These are phyloP conservation scores for Isoetes taiwanensis DNA, from an alignment of 75 land plant species.

Conservation along the genomic window DNA sequence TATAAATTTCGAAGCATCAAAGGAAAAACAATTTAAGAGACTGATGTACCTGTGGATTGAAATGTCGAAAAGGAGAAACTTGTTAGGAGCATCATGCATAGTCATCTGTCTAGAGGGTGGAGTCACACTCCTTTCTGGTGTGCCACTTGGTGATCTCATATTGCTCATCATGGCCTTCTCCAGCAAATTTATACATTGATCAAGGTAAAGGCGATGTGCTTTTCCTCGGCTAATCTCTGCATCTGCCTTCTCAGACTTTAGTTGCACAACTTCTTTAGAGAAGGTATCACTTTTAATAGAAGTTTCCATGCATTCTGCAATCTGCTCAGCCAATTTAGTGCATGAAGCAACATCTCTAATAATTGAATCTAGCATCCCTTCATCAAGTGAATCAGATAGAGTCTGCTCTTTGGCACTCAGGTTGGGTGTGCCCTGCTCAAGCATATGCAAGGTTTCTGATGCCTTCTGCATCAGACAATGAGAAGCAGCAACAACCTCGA, in stretches of 20 bases:
- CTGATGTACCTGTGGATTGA: no score
- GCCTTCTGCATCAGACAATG: conserved; percentile 13
- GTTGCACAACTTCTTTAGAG: conserved; percentile 15
- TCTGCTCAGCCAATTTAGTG: conserved; percentile 21
- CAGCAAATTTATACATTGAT: conserved; percentile 27
- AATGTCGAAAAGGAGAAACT: no score
- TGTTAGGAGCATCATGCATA: no score
- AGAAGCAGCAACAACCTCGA: not conserved
- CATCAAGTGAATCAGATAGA: conserved; percentile 19
- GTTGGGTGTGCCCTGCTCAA: conserved; percentile 8
- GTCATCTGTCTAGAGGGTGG: no score
- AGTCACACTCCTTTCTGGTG: no score
- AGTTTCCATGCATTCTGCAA: conserved; percentile 22
- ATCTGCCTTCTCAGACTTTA: conserved; percentile 12
- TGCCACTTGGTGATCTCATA: no score
- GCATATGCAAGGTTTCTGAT: conserved; percentile 10
- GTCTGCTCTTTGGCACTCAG: conserved; percentile 19
- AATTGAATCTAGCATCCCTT: conserved; percentile 21
- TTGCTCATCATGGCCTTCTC: conserved; percentile 30
- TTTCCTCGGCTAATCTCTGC: conserved; percentile 17
- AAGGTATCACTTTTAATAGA: conserved; percentile 12
- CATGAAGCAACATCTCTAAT: conserved; percentile 13
- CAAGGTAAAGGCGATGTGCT: conserved; percentile 21
- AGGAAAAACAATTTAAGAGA: no score
- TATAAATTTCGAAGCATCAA: no score